Evolutionary conservation across 2,329 filamentous ascomycete genomes (phyloP).

Genomic region (Ciborinia camelliae): DNA sequence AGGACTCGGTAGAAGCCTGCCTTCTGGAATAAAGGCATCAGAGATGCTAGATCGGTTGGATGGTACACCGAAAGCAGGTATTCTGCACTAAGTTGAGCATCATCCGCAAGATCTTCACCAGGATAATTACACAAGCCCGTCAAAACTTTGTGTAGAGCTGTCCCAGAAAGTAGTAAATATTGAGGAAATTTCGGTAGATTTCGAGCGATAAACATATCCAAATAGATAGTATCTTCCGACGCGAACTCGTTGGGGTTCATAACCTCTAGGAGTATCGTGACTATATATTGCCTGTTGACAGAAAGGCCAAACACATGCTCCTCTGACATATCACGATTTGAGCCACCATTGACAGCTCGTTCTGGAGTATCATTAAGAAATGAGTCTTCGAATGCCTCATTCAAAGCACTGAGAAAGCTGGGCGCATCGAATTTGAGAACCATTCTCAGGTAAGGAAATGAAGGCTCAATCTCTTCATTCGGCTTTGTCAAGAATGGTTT

Average conservation of each 20-base stretch:
- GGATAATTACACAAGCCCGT: slow-evolving; percentile 82
- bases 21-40: slow-evolving; percentile 74
- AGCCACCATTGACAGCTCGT: slow-evolving; percentile 52
- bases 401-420: slow-evolving; percentile 90
- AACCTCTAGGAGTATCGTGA: slow-evolving; percentile 85
- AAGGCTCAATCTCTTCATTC: slow-evolving; percentile 57
- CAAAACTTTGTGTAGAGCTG: slow-evolving; percentile 76
- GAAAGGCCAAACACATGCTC: slow-evolving; percentile 66
- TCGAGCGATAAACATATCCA: slow-evolving; percentile 97
- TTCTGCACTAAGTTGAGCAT: slow-evolving; percentile 95
- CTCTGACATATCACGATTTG: slow-evolving; percentile 52
- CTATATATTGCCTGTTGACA: slow-evolving; percentile 87
- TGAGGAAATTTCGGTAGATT: slow-evolving; percentile 96
- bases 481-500: slow-evolving; percentile 60
- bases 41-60: slow-evolving; percentile 70
- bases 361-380: slow-evolving; percentile 83
- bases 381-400: slow-evolving; percentile 93
- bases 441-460: slow-evolving; percentile 80
- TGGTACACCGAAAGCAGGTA: slow-evolving; percentile 93
- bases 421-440: slow-evolving; percentile 86
- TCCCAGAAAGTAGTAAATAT: slow-evolving; percentile 86
- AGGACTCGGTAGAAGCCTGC: slow-evolving; percentile 88
- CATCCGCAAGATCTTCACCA: slow-evolving; percentile 74
- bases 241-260: slow-evolving; percentile 78
- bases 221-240: slow-evolving; percentile 80